These are phyloP conservation scores for Ceratocystis smalleyi DNA, from an alignment of 2,329 filamentous ascomycete genomes.

Conservation along the genomic window DNA sequence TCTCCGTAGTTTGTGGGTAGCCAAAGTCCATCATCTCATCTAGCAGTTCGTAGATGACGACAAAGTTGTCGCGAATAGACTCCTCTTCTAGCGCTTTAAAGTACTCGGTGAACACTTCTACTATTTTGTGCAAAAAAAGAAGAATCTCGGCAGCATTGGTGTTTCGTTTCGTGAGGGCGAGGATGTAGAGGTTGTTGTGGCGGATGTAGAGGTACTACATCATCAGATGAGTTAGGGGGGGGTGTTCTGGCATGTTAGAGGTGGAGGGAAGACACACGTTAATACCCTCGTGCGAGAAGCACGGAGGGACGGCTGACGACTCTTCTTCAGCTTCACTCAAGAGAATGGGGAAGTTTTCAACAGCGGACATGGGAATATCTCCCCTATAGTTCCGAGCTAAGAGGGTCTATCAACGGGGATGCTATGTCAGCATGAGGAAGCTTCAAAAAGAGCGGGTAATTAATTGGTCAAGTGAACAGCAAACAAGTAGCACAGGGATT, in stretches of 20 bases:
- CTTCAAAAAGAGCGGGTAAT: neutral
- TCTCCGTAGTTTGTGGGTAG: constrained; percentile 95
- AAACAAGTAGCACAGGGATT: neutral
- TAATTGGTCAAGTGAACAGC: neutral
- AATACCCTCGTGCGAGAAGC: constrained; percentile 96
- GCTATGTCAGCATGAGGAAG: constrained; percentile 4
- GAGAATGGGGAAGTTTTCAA: constrained; percentile 92
- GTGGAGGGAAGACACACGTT: constrained; percentile 50
- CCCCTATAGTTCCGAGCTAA: constrained; percentile 96
- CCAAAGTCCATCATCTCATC: constrained; percentile 99
- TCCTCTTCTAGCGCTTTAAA: constrained; percentile 99
- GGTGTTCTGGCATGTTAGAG: constrained; percentile 16
- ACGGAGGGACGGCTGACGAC: constrained; percentile 89
- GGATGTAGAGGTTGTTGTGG: constrained; percentile 97
- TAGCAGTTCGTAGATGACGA: constrained; percentile 94
- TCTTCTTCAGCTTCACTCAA: constrained; percentile 98
- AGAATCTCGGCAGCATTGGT: constrained; percentile 98
- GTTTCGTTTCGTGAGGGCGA: constrained; percentile 95
- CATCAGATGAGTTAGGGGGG: constrained; percentile 16
- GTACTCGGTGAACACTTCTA: constrained; percentile 98
- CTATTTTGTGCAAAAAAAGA: constrained; percentile 92
- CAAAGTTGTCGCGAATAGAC: constrained; percentile 97
- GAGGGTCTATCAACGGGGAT: constrained; percentile 56
- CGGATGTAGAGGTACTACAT: constrained; percentile 90
- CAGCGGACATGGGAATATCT: constrained; percentile 97